Conservation (phyloP, 768 basidiomycete species). For the Lactifluus subvellereus region DNA sequence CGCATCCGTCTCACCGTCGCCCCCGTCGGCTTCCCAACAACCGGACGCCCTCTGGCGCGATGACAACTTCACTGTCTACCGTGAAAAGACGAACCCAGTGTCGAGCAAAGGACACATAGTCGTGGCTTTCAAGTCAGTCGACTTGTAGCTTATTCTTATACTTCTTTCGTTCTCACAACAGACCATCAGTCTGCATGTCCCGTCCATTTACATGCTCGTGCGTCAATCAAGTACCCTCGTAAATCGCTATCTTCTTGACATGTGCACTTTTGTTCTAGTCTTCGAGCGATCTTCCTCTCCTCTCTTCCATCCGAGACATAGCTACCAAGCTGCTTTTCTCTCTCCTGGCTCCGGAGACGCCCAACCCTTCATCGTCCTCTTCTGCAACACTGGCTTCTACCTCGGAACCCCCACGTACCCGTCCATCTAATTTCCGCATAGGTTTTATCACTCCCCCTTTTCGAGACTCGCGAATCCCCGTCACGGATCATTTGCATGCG, state of each 20-base stretch:
- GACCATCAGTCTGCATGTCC: slow-evolving; percentile 61
- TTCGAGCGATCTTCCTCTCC: slow-evolving; percentile 67
- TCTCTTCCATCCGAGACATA: slow-evolving; percentile 55
- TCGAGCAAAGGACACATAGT: slow-evolving; percentile 70
- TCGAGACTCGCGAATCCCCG: slow-evolving; percentile 70
- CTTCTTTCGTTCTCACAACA: slow-evolving; percentile 7
- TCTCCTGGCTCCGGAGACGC: slow-evolving; percentile 31
- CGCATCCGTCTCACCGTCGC: slow-evolving; percentile 43
- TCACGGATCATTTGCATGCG: slow-evolving; percentile 72
- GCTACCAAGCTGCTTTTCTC: slow-evolving; percentile 51
- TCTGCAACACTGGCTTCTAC: slow-evolving; percentile 11
- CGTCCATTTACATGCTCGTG: slow-evolving; percentile 69
- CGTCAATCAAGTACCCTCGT: slow-evolving; percentile 29
- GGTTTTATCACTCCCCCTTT: slow-evolving; percentile 79
- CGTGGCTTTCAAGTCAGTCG: slow-evolving; percentile 67
- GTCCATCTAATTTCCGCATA: slow-evolving; percentile 44
- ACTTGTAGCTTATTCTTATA: not conserved
- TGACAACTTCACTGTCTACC: slow-evolving; percentile 70
- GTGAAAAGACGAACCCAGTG: slow-evolving; percentile 63
- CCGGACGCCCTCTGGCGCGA: slow-evolving; percentile 70
- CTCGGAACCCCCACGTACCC: slow-evolving; percentile 29
- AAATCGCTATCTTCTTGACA: slow-evolving; percentile 1
- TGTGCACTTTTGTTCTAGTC: slow-evolving; percentile 40
- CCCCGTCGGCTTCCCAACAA: slow-evolving; percentile 41
- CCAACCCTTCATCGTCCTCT: slow-evolving; percentile 18